Conservation (phyloP, 2,329 filamentous ascomycete genomes). For the Botrytis aclada region DNA sequence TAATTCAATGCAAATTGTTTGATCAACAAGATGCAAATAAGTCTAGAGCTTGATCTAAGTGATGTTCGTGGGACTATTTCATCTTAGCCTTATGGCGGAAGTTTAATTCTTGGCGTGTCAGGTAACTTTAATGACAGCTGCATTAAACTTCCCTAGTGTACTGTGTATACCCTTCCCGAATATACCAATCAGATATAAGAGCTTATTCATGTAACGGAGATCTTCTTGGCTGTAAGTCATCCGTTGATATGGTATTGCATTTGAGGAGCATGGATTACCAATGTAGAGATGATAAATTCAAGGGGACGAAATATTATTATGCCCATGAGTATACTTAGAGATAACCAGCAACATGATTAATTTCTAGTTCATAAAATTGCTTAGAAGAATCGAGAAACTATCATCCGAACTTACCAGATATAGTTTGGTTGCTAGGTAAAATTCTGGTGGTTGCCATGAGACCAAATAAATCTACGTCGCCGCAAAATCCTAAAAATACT, state of each 20-base stretch:
- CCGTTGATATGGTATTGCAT: too few relatives aligned
- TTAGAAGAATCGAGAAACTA: neutral
- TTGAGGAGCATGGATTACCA: neutral
- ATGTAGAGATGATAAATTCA: neutral
- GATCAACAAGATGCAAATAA: neutral
- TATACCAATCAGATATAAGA: neutral
- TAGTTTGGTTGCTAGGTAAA: neutral
- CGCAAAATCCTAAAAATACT: neutral
- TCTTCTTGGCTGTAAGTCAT: rapidly evolving
- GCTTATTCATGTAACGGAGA: neutral
- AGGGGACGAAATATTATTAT: neutral
- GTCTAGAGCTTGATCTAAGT: neutral
- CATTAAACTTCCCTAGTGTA: neutral
- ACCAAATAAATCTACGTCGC: neutral
- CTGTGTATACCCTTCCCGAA: neutral
- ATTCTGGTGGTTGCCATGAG: neutral
- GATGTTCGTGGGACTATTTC: neutral
- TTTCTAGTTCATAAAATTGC: neutral
- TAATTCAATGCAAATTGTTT: neutral
- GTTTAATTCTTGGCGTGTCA: neutral
- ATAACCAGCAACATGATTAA: neutral
- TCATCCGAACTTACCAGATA: neutral
- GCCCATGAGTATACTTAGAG: neutral
- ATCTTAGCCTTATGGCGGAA: neutral
- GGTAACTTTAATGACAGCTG: neutral